Conservation (phyloP, 192 early-diverging fungal species). For the Linnemannia exigua region DNA sequence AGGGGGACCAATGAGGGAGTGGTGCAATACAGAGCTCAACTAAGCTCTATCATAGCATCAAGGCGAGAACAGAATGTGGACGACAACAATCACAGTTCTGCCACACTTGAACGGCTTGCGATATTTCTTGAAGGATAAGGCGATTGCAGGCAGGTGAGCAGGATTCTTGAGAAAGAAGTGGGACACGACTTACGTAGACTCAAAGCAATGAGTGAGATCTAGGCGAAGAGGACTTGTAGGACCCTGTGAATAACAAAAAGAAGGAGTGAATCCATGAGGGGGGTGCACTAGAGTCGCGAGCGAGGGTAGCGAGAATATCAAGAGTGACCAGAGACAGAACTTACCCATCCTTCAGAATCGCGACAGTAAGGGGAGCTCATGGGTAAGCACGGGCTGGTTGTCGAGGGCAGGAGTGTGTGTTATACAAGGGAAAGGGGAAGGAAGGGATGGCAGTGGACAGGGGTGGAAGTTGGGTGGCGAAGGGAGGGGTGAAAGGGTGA, state of each 20-base stretch:
- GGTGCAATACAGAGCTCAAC: too few relatives aligned
- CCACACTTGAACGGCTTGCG: too few relatives aligned
- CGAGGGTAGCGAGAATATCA: neutral
- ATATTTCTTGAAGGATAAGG: neutral
- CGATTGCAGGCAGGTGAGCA: too few relatives aligned
- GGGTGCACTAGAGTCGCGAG: neutral
- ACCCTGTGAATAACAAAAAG: neutral
- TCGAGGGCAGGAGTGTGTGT: neutral
- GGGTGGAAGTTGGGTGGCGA: too few relatives aligned
- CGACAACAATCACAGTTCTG: too few relatives aligned
- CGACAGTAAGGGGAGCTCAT: constrained; percentile 10
- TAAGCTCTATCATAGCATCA: neutral
- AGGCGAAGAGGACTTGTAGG: neutral
- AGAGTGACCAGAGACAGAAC: neutral
- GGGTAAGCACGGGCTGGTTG: too few relatives aligned
- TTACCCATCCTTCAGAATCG: constrained; percentile 21
- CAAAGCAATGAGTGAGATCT: constrained; percentile 18
- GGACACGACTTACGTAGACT: constrained; percentile 21
- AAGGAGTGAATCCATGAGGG: neutral
- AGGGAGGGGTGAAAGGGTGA: neutral
- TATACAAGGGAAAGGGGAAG: neutral
- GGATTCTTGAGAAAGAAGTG: too few relatives aligned
- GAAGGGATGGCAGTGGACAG: neutral
- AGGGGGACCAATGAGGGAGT: neutral
- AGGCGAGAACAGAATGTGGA: neutral